These are phyloP conservation scores for Annulohypoxylon maeteangense DNA, from an alignment of 495 filamentous ascomycete species.

Conservation along the genomic window DNA sequence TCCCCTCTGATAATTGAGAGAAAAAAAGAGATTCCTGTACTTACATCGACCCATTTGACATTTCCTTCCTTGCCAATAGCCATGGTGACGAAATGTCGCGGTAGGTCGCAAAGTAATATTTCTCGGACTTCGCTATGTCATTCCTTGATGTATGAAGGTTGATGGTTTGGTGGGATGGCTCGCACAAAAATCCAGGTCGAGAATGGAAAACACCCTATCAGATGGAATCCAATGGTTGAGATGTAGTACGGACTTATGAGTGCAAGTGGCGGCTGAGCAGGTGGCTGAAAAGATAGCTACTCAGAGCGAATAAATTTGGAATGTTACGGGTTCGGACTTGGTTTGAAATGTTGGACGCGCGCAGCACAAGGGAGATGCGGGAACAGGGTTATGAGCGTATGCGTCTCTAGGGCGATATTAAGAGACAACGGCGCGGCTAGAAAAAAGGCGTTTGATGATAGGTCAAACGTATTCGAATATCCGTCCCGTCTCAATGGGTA, in stretches of 20 bases:
- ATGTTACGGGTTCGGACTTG: constrained; percentile 31
- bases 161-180: neutral
- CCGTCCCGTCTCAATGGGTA: neutral
- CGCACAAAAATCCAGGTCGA: neutral
- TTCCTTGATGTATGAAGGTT: constrained; percentile 25
- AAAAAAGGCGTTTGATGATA: constrained; percentile 13
- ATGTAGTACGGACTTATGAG: neutral
- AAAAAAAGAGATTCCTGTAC: constrained; percentile 34
- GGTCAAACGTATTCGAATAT: neutral
- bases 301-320: constrained; percentile 26
- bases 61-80: constrained; percentile 61
- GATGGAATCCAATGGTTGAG: neutral
- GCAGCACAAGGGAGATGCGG: constrained; percentile 17
- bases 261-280: constrained; percentile 9
- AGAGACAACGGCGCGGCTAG: constrained; percentile 15
- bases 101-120: neutral
- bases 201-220: constrained; percentile 1
- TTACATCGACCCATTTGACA: constrained; percentile 77
- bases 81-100: constrained; percentile 47
- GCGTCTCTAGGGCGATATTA: constrained; percentile 15
- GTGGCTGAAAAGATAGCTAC: neutral
- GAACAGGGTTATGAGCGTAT: neutral
- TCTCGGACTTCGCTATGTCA: constrained; percentile 38
- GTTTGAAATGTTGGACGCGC: constrained; percentile 23
- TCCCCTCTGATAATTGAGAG: neutral